These are phyloP conservation scores for Platanus orientalis DNA, from an alignment of 164 flowering plant species.

Conservation along the genomic window DNA sequence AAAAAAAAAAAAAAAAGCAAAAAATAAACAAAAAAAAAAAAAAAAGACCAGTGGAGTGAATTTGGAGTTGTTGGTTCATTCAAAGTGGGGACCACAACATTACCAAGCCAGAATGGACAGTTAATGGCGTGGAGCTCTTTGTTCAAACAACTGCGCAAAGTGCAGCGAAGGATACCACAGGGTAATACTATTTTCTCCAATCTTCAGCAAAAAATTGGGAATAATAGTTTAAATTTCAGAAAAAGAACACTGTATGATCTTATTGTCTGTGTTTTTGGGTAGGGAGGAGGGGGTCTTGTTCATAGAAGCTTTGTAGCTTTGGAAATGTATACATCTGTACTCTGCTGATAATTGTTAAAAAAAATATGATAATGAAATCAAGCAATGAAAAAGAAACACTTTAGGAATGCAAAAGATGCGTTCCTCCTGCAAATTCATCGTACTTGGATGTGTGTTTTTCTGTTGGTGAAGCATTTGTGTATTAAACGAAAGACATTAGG, in stretches of 20 bases:
- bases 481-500: no score
- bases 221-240: slow-evolving; percentile 2
- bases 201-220: background rate
- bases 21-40: slow-evolving; percentile 12
- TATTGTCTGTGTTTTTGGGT: slow-evolving; percentile 6
- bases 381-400: background rate
- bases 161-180: slow-evolving; percentile 28
- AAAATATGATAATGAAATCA: background rate
- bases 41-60: slow-evolving; percentile 14
- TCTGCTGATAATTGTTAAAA: slow-evolving; percentile 10
- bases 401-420: slow-evolving; percentile 15
- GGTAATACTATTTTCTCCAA: background rate
- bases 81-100: slow-evolving; percentile 54
- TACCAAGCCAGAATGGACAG: slow-evolving; percentile 25
- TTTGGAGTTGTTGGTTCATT: slow-evolving; percentile 56
- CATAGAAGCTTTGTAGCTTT: slow-evolving; percentile 19
- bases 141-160: slow-evolving; percentile 31
- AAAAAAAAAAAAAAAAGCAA: slow-evolving; percentile 10
- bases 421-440: no score
- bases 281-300: slow-evolving; percentile 5
- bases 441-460: no score
- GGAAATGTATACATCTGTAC: slow-evolving; percentile 25
- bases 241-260: slow-evolving; percentile 2
- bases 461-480: no score
- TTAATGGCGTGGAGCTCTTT: slow-evolving; percentile 13